phyloP scores from a whole-genome alignment of 306 rosid genomes.

The Senna tora region DNA sequence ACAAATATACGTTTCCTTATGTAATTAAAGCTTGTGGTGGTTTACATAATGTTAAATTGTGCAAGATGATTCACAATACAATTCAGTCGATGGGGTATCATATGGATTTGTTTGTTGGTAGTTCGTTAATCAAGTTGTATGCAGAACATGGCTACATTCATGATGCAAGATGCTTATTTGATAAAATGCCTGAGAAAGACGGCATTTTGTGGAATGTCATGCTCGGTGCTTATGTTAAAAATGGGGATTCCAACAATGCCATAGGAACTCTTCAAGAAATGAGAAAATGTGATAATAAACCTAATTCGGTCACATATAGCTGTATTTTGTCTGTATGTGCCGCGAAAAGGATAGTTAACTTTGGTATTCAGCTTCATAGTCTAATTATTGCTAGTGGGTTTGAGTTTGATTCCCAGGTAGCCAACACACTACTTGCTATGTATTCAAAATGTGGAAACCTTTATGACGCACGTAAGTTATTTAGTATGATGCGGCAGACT shows the following conservation, averaged over 20 bases:
- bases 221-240: constrained; percentile 70
- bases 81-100: constrained; percentile 53
- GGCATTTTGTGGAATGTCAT: constrained; percentile 77
- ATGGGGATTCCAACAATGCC: constrained; percentile 56
- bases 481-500: constrained; percentile 52
- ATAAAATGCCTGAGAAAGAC: constrained; percentile 65
- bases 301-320: constrained; percentile 62
- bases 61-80: constrained; percentile 56
- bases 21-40: constrained; percentile 81
- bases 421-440: constrained; percentile 66
- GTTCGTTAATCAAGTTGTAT: constrained; percentile 72
- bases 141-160: constrained; percentile 61
- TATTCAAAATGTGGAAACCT: constrained; percentile 65
- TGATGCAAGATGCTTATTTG: constrained; percentile 68
- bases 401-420: constrained; percentile 59
- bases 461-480: constrained; percentile 54
- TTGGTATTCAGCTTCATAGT: constrained; percentile 81
- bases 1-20: constrained; percentile 84
- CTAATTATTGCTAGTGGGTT: constrained; percentile 58
- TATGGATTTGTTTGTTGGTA: constrained; percentile 68
- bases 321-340: constrained; percentile 67
- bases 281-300: constrained; percentile 48
- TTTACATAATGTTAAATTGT: constrained; percentile 59
- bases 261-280: constrained; percentile 54
- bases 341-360: constrained; percentile 48